These are phyloP conservation scores for Bjerkandera adusta DNA, from an alignment of 1,284 basidiomycete genomes.

Conservation along the genomic window DNA sequence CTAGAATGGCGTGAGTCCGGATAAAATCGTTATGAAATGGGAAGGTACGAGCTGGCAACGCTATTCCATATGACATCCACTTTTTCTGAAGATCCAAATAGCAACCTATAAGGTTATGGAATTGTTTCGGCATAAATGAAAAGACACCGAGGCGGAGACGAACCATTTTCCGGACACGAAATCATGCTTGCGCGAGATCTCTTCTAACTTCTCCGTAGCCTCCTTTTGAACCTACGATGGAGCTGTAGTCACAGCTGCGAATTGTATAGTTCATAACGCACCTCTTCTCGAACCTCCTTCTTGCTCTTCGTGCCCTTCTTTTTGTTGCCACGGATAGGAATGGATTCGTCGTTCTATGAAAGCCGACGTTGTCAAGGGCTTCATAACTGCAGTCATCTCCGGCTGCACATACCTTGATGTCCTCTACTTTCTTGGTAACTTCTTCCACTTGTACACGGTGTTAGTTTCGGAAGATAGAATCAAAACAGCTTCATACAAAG, in stretches of 20 bases:
- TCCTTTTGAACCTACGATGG: constrained; percentile 55
- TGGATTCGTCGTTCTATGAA: constrained; percentile 58
- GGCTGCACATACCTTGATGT: constrained; percentile 47
- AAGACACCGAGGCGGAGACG: constrained; percentile 4
- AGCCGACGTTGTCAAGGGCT: too few species aligned
- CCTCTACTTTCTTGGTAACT: constrained; percentile 52
- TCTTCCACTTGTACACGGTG: constrained; percentile 47
- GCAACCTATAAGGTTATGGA: constrained; percentile 42
- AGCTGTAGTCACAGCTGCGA: too few species aligned
- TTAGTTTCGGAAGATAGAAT: neutral
- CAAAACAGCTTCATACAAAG: constrained; percentile 34
- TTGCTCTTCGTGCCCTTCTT: constrained; percentile 70
- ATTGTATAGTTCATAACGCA: constrained; percentile 21
- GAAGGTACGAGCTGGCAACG: constrained; percentile 46
- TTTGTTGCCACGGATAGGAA: constrained; percentile 64
- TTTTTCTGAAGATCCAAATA: constrained; percentile 57
- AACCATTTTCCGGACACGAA: constrained; percentile 69
- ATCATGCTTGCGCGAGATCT: constrained; percentile 50
- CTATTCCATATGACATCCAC: constrained; percentile 60
- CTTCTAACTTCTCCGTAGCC: constrained; percentile 53
- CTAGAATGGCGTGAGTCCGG: too few species aligned
- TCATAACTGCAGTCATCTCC: neutral
- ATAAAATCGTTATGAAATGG: neutral
- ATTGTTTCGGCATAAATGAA: neutral
- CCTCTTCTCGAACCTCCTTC: constrained; percentile 69